Base-by-base conservation (phyloP, 805 yeast genomes). In the Candida odintsovae region DNA sequence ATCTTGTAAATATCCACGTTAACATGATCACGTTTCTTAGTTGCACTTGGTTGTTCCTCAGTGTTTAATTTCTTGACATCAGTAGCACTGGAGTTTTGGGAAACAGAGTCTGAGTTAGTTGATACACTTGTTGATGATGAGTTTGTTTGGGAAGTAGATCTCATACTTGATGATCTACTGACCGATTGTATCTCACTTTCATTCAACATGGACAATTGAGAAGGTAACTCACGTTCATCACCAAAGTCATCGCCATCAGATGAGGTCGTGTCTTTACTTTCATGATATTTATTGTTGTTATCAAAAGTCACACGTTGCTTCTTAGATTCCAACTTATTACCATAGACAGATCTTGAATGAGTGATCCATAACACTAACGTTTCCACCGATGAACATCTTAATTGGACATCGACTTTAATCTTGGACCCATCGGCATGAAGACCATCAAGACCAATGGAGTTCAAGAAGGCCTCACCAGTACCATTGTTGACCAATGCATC, bases 341-440 rank as follows among this genome's bases (percentile, higher is more conserved):
- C 55, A 42, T 56, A 60, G 7, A 59, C 56, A 33, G 65, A 59
- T 56, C 92, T 79, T 1, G 92, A 83, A 61, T 86, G 90, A 0
- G 96, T 88, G 11, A 92, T 75, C 97, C 97, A 92, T 19, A 90
- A 64, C 3, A 87, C 80, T 44, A 76, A 74, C 8, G 81, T 71
- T 18, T 77, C 80, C 13, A 69, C 58, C 19, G 78, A 74, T 26
- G 86, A 70, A 3, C 87, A 86, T 47, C 97, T 73, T 43, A 92
- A 61, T 64, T 90, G 97, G 13, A 87, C 78, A 65, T 90, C 97
- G 36, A 90, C 73, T 46, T 73, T 75, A 23, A 90, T 67, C 3
- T 54, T 44, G 21, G 77, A 70, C 0, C 96, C 96, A 64, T 86
- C 90, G 23, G 78, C 60, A 59, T 88, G 95, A 3, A 67, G 56